Conservation (phyloP, 768 basidiomycete genomes). For the Rhodocollybia butyracea region DNA sequence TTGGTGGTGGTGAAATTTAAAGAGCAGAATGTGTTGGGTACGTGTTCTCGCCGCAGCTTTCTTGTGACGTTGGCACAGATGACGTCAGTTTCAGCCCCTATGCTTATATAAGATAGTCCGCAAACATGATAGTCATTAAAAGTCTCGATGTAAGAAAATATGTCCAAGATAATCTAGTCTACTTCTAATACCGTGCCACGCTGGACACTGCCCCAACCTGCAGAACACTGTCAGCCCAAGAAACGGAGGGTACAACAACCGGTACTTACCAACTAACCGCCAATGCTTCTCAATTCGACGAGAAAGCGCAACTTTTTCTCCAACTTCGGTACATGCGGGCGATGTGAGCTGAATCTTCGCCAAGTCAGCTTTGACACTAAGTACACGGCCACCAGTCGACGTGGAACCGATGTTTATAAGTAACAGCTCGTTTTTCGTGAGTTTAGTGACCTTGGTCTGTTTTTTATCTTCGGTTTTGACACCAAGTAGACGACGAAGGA, state of each 20-base stretch:
- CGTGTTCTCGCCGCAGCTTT: not conserved
- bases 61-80: not conserved
- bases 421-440: slow-evolving; percentile 86
- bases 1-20: slow-evolving; percentile 22
- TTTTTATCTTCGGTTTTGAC: slow-evolving; percentile 99
- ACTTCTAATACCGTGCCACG: slow-evolving; percentile 81
- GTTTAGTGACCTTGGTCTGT: slow-evolving; percentile 92
- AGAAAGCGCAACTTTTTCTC: slow-evolving; percentile 95
- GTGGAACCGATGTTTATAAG: slow-evolving; percentile 99
- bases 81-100: slow-evolving; percentile 6
- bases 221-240: slow-evolving; percentile 2
- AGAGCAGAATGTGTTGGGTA: not conserved
- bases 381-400: slow-evolving; percentile 92
- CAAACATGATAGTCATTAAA: too few relatives aligned
- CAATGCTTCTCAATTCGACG: slow-evolving; percentile 97
- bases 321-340: slow-evolving; percentile 94
- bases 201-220: slow-evolving; percentile 77
- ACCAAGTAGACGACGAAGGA: slow-evolving; percentile 93
- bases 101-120: too few relatives aligned
- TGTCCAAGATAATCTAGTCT: slow-evolving; percentile 38
- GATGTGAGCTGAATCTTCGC: slow-evolving; percentile 93
- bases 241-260: not conserved
- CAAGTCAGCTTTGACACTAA: slow-evolving; percentile 91
- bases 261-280: slow-evolving; percentile 84
- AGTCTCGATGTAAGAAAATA: not conserved